These are phyloP conservation scores for Boletus insuetus DNA, from an alignment of 768 basidiomycete genomes.

Conservation along the genomic window DNA sequence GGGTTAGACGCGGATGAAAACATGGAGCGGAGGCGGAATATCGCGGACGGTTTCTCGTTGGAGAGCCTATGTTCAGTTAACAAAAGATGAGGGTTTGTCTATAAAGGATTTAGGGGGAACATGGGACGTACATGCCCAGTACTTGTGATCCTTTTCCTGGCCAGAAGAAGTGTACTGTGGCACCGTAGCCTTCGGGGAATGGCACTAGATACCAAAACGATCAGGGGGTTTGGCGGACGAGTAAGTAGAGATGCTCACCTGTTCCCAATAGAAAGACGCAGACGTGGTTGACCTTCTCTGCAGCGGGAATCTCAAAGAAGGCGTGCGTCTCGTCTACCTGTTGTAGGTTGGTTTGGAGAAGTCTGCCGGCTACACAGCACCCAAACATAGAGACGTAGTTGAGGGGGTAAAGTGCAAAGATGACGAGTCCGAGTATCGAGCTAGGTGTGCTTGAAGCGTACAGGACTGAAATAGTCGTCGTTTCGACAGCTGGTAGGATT, in stretches of 20 bases:
- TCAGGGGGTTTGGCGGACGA: neutral
- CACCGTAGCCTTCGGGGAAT: slow-evolving; percentile 82
- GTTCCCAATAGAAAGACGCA: slow-evolving; percentile 83
- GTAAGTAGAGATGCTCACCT: slow-evolving; percentile 39
- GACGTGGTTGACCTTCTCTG: slow-evolving; percentile 77
- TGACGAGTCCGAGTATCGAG: neutral
- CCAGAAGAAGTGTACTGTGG: slow-evolving; percentile 83
- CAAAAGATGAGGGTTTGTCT: neutral
- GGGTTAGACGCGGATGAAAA: slow-evolving; percentile 41
- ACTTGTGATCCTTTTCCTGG: slow-evolving; percentile 85
- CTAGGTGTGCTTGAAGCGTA: too few relatives aligned
- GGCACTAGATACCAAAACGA: slow-evolving; percentile 44
- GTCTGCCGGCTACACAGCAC: slow-evolving; percentile 74
- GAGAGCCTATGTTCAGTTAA: slow-evolving; percentile 56
- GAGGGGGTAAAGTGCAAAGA: neutral
- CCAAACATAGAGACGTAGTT: slow-evolving; percentile 59
- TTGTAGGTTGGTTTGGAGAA: slow-evolving; percentile 74
- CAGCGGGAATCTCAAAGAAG: slow-evolving; percentile 68
- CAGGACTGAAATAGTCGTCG: neutral
- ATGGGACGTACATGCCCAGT: slow-evolving; percentile 66
- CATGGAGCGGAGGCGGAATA: slow-evolving; percentile 75
- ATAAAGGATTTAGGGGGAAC: neutral
- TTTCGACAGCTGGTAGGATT: neutral
- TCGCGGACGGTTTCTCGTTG: slow-evolving; percentile 86
- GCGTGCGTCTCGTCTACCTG: slow-evolving; percentile 86